Evolutionary conservation across 169 alveolate genomes (phyloP).

Genomic region (Plasmodium blacklocki): DNA sequence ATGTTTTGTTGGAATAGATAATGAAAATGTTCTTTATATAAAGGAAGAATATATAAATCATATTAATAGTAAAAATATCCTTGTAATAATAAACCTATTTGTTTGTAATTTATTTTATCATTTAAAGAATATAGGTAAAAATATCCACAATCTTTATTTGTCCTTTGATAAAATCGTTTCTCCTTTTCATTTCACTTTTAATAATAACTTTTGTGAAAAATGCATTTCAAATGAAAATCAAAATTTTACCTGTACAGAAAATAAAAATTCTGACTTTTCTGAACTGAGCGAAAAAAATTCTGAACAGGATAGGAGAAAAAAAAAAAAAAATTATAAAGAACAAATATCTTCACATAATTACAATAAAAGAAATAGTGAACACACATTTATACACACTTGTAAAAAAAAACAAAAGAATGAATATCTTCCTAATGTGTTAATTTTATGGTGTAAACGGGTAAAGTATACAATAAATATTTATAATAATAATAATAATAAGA

Average conservation of each 20-base stretch:
- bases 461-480: conserved; percentile 36
- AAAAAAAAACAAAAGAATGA: conserved; percentile 11
- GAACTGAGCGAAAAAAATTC: not conserved
- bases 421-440: conserved; percentile 42
- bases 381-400: not conserved
- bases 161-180: conserved; percentile 28
- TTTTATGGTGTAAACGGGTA: conserved; percentile 46
- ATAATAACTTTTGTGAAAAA: conserved; percentile 36
- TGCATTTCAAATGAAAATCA: conserved; percentile 22
- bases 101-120: conserved; percentile 62
- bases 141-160: conserved; percentile 52
- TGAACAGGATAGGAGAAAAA: not conserved
- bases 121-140: conserved; percentile 48
- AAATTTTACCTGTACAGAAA: not conserved
- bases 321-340: not conserved
- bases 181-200: conserved; percentile 56
- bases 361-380: not conserved
- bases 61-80: conserved; percentile 44
- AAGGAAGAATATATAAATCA: conserved; percentile 11
- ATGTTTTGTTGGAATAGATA: conserved; percentile 53
- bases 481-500: conserved; percentile 36
- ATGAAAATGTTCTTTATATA: conserved; percentile 43
- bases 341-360: not conserved
- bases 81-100: conserved; percentile 40
- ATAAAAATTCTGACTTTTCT: not conserved